Conservation (phyloP, 306 rosid genomes). For the Glycine latifolia region DNA sequence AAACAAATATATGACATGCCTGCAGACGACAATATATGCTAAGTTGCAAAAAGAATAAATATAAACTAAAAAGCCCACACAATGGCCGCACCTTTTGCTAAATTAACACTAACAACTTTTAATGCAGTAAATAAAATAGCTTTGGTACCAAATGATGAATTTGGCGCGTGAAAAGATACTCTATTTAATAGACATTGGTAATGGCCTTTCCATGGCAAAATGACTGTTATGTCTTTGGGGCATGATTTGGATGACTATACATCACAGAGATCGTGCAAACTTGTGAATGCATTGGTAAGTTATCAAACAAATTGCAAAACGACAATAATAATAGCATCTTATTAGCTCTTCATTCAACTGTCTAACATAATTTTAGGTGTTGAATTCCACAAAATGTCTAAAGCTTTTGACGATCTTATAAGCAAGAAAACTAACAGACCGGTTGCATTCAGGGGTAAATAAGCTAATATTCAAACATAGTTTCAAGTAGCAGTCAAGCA, state of each 20-base stretch:
- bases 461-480: slow-evolving; percentile 7
- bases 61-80: background rate
- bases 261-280: background rate
- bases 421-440: slow-evolving; percentile 10
- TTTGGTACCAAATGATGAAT: slow-evolving; percentile 6
- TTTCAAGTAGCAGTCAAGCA: slow-evolving; percentile 11
- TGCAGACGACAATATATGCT: background rate
- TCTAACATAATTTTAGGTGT: background rate
- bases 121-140: background rate
- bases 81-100: background rate
- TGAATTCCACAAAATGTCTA: slow-evolving; percentile 2
- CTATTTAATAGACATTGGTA: background rate
- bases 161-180: background rate
- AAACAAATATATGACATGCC: background rate
- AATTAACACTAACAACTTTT: background rate
- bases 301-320: slow-evolving; percentile 27
- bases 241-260: slow-evolving; percentile 5
- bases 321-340: slow-evolving; percentile 13
- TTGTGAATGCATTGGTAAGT: background rate
- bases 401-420: slow-evolving; percentile 6
- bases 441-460: slow-evolving; percentile 12
- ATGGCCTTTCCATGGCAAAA: background rate
- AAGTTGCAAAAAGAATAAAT: slow-evolving; percentile 4
- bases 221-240: background rate
- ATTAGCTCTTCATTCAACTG: slow-evolving; percentile 14